Evolutionary conservation across 1,139 yeast species (phyloP), one percentile per base, ranked within the genome.

Genomic region (Taphrina flavorubra): DNA sequence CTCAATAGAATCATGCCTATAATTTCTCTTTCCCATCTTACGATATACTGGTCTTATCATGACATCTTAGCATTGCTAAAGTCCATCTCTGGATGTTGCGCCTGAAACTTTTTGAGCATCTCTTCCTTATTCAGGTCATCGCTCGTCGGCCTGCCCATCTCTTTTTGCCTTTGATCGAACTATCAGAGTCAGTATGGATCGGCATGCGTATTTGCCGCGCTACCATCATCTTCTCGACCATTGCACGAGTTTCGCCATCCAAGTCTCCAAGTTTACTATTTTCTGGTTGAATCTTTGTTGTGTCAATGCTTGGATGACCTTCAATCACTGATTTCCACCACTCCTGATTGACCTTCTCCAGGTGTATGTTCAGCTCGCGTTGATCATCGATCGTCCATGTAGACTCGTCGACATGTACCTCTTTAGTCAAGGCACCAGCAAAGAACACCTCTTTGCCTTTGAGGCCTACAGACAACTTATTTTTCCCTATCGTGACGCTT

Each of bases 241-340:
- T 79, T 3, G 81, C 79, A 18, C 83, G 73, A 2, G 84, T 81
- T 61, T 80, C 82, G 34, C 75, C 76, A 68, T 81, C 84, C 67
- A 81, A 74, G 70, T 81, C 84, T 59, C 79, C 74, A 42, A 81
- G 74, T 56, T 77, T 77, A 11, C 81, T 75, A 63, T 76, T 77
- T 71, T 81, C 84, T 1, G 84, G 84, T 74, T 76, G 76, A 60
- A 81, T 77, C 71, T 79, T 75, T 20, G 78, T 73, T 13, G 80
- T 79, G 70, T 81, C 83, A 64, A 81, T 80, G 71, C 79, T 77
- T 20, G 83, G 82, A 60, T 81, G 84, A 6, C 77, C 70, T 1
- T 76, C 76, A 8, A 82, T 78, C 6, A 81, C 81, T 71, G 79
- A 82, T 13, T 83, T 83, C 83, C 83, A 81, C 84, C 84, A 81